A percentile compares a stretch with the other conserved stretches of the same genome.
Evolutionary conservation across 345 rosid genomes (phyloP).

Genomic region (Boechera retrofracta): DNA sequence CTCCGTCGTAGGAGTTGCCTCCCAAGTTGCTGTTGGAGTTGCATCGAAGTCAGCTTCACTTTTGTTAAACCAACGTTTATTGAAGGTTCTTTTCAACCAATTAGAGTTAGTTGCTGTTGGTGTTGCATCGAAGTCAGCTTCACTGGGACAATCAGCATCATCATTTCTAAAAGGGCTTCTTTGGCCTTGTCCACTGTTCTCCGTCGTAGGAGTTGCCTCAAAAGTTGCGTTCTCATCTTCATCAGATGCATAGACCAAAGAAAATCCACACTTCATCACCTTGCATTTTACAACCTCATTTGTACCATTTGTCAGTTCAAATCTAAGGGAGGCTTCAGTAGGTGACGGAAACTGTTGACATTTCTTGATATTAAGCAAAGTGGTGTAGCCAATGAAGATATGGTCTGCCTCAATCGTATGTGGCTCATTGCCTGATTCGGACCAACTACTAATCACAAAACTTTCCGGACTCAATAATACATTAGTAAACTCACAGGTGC

Average conservation of each 20-base stretch:
- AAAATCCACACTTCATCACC: slow-evolving; percentile 29
- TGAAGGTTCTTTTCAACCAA: too few species aligned
- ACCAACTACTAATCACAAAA: slow-evolving; percentile 29
- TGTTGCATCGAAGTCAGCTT: too few species aligned
- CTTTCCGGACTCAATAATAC: not conserved
- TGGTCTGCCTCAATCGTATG: slow-evolving; percentile 21
- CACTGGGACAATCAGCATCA: too few species aligned
- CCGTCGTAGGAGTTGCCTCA: too few species aligned
- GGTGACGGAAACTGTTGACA: not conserved
- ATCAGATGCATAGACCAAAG: slow-evolving; percentile 23
- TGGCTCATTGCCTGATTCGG: slow-evolving; percentile 12
- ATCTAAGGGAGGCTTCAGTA: slow-evolving; percentile 10
- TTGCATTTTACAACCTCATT: slow-evolving; percentile 20
- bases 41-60: too few species aligned
- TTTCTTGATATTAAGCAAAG: not conserved
- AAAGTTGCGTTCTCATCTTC: not conserved
- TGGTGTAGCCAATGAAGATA: slow-evolving; percentile 34
- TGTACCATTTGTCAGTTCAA: slow-evolving; percentile 37
- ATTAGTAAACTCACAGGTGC: slow-evolving; percentile 5
- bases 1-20: too few species aligned
- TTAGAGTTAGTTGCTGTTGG: too few species aligned
- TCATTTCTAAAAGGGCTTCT: too few species aligned
- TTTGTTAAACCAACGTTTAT: too few species aligned
- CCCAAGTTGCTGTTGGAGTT: too few species aligned
- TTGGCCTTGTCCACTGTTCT: too few species aligned